Base-by-base conservation (phyloP, 495 filamentous ascomycete genomes). In the Oidiodendron maius region DNA sequence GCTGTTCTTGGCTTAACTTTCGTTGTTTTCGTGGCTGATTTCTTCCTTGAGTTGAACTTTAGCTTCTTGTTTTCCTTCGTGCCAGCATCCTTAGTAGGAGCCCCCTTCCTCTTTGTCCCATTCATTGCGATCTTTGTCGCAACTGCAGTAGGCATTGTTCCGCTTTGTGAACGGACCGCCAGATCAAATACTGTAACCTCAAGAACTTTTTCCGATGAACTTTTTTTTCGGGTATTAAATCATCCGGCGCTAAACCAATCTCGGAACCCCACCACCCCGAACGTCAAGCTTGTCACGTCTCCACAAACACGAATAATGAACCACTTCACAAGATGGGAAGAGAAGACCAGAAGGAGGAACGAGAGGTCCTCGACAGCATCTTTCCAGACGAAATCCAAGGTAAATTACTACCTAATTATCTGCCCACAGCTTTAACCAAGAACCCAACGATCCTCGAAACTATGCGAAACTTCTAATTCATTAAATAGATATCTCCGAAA, bases 361-460 rank as follows among this genome's bases (percentile, higher is more conserved):
- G 91, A 56, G 93, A 96, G 64, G 91, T 98, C 46, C 87, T 98
- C 54, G 89, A 91, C 60, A 95, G 90, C 46, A 99, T 99, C 57
- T 99, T 96, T 60, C 91, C 94, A 11, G 94, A 99, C 28, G 94
- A 99, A 65, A 95, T 97, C 42, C 87, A 83, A 77, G 86, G 91
- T 94, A 23, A 11, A 52, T 50, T 12, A 17, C 20, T 8, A n/a
- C n/a, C n/a, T n/a, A n/a, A n/a, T 2, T 36, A 40, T 11, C 34
- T 16, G 26, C 44, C 50, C 16, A 50, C 35, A 30, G 5, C 26
- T 5, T 12, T 30, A 5, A 5, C 5, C 26, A 5, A 30, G 26
- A 30, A 12, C 5, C 26, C 26, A 5, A 12, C 12, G 5, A 30
- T 12, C 12, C 26, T 30, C 12, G 5, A 30, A 30, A 30, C 12